phyloP scores from a whole-genome alignment of 1,284 basidiomycete species.

The Neonothopanus nambi region DNA sequence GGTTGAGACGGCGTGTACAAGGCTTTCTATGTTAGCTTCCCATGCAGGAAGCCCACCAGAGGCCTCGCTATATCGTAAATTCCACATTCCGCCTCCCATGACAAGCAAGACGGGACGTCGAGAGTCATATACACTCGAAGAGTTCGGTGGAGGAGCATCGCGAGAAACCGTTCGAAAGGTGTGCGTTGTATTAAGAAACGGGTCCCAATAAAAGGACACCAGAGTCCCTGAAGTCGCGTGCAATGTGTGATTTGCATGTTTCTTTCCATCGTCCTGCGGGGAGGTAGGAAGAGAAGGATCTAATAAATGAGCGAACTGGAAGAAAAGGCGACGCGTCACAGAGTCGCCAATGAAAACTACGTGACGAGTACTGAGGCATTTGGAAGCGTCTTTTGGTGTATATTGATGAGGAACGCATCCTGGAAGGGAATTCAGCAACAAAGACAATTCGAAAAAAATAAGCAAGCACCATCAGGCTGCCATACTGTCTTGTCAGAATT shows the following conservation, averaged over 20 bases:
- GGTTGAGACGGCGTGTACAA: slow-evolving; percentile 52
- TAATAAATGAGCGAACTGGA: slow-evolving; percentile 62
- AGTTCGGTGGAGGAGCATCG: background rate
- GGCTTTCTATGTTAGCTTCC: slow-evolving; percentile 69
- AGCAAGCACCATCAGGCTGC: slow-evolving; percentile 78
- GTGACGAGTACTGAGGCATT: slow-evolving; percentile 53
- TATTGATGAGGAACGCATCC: slow-evolving; percentile 79
- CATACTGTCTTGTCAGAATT: slow-evolving; percentile 69
- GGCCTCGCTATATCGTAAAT: slow-evolving; percentile 67
- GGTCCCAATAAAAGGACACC: slow-evolving; percentile 78
- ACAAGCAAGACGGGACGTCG: slow-evolving; percentile 64
- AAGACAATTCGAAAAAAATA: slow-evolving; percentile 5
- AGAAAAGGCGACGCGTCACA: slow-evolving; percentile 77
- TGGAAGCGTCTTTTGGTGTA: slow-evolving; percentile 48
- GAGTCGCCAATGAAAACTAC: slow-evolving; percentile 88
- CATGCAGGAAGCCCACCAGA: slow-evolving; percentile 78
- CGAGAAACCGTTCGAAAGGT: slow-evolving; percentile 40
- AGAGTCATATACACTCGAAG: background rate
- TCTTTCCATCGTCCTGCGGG: slow-evolving; percentile 58
- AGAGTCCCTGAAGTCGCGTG: slow-evolving; percentile 45
- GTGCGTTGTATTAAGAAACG: slow-evolving; percentile 73
- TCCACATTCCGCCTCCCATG: slow-evolving; percentile 86
- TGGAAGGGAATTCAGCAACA: slow-evolving; percentile 30
- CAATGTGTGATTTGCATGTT: slow-evolving; percentile 66
- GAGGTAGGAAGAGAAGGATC: slow-evolving; percentile 56